Conservation (phyloP, 352 stramenopile species). For the Phytophthora sojae region DNA sequence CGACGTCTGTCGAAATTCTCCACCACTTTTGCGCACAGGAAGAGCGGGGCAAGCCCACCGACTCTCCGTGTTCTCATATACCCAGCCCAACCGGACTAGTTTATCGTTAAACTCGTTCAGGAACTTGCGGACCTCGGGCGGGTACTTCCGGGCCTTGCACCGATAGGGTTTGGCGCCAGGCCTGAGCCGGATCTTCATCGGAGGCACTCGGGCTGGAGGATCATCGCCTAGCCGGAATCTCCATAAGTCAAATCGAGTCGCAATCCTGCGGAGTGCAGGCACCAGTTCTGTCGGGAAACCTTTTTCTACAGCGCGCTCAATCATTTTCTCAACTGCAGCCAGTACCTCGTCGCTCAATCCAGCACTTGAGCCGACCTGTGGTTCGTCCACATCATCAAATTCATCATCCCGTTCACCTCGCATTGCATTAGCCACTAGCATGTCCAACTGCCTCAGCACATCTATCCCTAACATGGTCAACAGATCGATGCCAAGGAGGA, state of each 20-base stretch:
- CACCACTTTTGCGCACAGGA: constrained; percentile 6
- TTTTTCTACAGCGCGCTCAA: background rate
- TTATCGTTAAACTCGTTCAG: constrained; percentile 20
- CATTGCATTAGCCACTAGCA: constrained; percentile 8
- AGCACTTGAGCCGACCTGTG: background rate
- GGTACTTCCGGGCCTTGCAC: constrained; percentile 15
- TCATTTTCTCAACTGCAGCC: constrained; percentile 6
- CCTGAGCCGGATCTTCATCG: constrained; percentile 23
- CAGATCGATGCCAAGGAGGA: constrained; percentile 12
- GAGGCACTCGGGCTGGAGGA: constrained; percentile 3
- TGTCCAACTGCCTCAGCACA: background rate
- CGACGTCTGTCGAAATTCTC: constrained; percentile 26
- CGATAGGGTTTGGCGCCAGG: constrained; percentile 19
- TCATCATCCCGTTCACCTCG: constrained; percentile 3
- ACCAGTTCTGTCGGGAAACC: background rate
- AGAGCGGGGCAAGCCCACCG: constrained; percentile 23
- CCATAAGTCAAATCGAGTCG: constrained; percentile 16
- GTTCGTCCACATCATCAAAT: constrained; percentile 1
- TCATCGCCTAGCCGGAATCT: constrained; percentile 4
- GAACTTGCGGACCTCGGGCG: constrained; percentile 20
- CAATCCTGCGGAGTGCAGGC: constrained; percentile 1
- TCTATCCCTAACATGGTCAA: constrained; percentile 14
- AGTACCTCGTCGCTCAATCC: constrained; percentile 1
- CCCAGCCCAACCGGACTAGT: constrained; percentile 26
- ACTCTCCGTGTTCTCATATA: constrained; percentile 20